phyloP scores from a whole-genome alignment of 148 eudicot genomes.

The Arctostaphylos glauca region DNA sequence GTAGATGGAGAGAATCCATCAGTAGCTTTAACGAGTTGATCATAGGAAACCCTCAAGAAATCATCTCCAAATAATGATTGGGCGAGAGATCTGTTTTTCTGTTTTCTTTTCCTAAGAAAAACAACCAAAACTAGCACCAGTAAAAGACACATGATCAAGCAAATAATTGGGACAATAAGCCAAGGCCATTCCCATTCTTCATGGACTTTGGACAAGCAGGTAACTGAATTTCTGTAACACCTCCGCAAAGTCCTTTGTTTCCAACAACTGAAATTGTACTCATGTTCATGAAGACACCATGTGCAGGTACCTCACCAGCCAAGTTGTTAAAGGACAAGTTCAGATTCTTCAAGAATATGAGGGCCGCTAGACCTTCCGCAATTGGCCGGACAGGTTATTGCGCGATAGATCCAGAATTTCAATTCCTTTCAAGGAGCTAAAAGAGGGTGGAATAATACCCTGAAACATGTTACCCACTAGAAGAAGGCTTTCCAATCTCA shows the following conservation, averaged over 20 bases:
- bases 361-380: not conserved
- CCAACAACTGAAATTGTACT: not conserved
- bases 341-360: not conserved
- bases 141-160: not conserved
- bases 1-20: not conserved
- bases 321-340: conserved; percentile 11
- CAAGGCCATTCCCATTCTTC: not conserved
- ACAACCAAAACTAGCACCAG: not conserved
- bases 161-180: not conserved
- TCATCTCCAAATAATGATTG: not conserved
- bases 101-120: not conserved
- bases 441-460: not conserved
- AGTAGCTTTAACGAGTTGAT: conserved; percentile 9
- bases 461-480: conserved; percentile 1
- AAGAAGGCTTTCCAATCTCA: conserved; percentile 2
- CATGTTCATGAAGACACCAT: not conserved
- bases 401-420: not conserved
- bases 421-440: not conserved
- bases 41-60: conserved; percentile 4
- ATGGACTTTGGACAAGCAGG: not conserved
- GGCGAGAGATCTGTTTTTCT: not conserved
- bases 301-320: not conserved
- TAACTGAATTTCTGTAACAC: not conserved
- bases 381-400: conserved; percentile 10
- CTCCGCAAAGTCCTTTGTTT: conserved; percentile 12